These are phyloP conservation scores for Bertia moriformis DNA, from an alignment of 2,329 filamentous ascomycete species.

Conservation along the genomic window DNA sequence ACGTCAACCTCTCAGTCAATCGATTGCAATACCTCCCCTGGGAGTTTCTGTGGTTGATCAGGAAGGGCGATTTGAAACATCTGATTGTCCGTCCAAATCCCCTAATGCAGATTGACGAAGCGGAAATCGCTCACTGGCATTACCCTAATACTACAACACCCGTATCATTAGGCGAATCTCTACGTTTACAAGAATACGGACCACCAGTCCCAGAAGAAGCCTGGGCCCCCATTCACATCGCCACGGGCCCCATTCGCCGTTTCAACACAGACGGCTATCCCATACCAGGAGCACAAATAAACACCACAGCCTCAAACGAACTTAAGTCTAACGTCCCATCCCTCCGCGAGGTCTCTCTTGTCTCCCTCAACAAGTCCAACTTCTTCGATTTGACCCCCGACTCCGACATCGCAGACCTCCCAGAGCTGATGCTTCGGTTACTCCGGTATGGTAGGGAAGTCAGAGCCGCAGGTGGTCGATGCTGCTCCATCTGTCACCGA, in stretches of 20 bases:
- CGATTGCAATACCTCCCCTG: constrained; percentile 23
- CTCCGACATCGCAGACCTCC: neutral
- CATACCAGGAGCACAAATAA: constrained; percentile 7
- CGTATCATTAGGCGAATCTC: neutral
- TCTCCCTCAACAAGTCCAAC: constrained; percentile 12
- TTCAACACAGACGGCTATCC: constrained; percentile 9
- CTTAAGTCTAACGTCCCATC: constrained; percentile 15
- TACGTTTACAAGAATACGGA: neutral
- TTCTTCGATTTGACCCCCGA: neutral
- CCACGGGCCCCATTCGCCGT: constrained; percentile 13
- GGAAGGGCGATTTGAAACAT: constrained; percentile 18
- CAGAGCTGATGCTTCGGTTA: constrained; percentile 5
- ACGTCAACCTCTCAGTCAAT: constrained; percentile 27
- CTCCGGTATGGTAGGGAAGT: constrained; percentile 17
- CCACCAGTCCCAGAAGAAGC: neutral
- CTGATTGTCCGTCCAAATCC: constrained; percentile 22
- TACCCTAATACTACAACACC: constrained; percentile 1
- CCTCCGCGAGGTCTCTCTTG: constrained; percentile 23
- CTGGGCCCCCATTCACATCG: constrained; percentile 9
- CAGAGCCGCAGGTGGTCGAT: constrained; percentile 17
- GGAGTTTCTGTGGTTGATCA: constrained; percentile 23
- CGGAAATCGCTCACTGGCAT: constrained; percentile 16
- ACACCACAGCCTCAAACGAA: constrained; percentile 1
- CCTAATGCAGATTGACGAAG: constrained; percentile 9
- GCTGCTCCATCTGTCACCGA: constrained; percentile 21